phyloP scores from a whole-genome alignment of 2,329 filamentous ascomycete genomes.

The Aplosporella prunicola region DNA sequence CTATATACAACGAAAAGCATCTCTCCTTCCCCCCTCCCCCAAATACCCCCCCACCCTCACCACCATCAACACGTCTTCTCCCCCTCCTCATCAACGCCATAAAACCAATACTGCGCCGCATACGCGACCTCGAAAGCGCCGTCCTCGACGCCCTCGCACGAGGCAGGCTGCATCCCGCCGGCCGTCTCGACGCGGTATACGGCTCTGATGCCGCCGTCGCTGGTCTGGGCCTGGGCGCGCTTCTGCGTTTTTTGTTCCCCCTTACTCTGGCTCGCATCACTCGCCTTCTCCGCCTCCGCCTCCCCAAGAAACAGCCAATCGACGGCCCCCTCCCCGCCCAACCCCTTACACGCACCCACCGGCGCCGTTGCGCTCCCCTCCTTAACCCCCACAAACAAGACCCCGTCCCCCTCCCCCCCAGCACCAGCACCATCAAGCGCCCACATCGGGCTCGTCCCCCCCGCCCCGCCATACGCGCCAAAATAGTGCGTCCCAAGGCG shows the following conservation, averaged over 20 bases:
- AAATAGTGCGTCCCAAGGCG: no score
- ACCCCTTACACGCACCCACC: conserved; percentile 26
- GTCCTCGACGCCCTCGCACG: conserved; percentile 26
- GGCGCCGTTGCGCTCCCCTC: conserved; percentile 45
- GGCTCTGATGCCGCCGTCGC: conserved; percentile 31
- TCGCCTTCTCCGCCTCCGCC: background rate
- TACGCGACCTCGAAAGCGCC: conserved; percentile 33
- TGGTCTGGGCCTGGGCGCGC: conserved; percentile 22
- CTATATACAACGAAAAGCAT: no score
- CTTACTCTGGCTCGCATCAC: no score
- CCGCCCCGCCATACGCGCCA: no score
- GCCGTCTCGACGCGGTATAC: conserved; percentile 43
- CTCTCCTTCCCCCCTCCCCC: no score
- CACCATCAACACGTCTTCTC: no score
- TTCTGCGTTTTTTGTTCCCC: no score
- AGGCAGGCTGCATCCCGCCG: conserved; percentile 33
- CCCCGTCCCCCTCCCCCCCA: conserved; percentile 18
- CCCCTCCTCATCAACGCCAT: no score
- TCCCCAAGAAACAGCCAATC: conserved; percentile 39
- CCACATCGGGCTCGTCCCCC: background rate
- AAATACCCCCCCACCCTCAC: no score
- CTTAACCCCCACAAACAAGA: conserved; percentile 33
- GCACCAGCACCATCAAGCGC: conserved; percentile 1
- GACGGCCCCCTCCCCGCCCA: conserved; percentile 30
- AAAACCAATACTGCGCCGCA: conserved; percentile 41